These are phyloP conservation scores for Neurospora sp. DNA, from an alignment of 495 filamentous ascomycete species.

Conservation along the genomic window DNA sequence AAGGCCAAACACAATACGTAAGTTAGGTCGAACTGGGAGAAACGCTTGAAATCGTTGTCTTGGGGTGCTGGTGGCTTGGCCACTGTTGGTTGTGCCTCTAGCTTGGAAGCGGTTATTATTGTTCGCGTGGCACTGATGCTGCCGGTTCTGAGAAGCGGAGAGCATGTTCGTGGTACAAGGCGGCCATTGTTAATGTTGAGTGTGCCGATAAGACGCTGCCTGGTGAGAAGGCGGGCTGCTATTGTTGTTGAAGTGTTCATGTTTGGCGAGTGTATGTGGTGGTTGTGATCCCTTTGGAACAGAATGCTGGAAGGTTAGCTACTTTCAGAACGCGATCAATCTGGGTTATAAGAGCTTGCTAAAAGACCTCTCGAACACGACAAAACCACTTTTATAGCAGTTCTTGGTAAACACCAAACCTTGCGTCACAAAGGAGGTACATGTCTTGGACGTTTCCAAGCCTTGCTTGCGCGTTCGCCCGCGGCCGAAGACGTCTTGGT, in stretches of 20 bases:
- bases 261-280: neutral
- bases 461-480: neutral
- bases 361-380: neutral
- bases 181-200: neutral
- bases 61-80: neutral
- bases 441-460: neutral
- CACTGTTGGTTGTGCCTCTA: neutral
- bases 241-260: constrained; percentile 1
- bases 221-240: neutral
- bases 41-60: constrained; percentile 7
- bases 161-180: neutral
- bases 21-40: constrained; percentile 40
- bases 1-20: too few species aligned
- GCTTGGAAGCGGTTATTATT: neutral
- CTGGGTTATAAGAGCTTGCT: neutral
- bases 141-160: neutral
- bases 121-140: neutral
- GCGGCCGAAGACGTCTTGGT: neutral
- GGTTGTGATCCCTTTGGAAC: neutral
- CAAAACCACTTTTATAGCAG: neutral
- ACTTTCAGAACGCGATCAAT: too few species aligned
- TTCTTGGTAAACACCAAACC: neutral
- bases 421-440: neutral
- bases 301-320: neutral
- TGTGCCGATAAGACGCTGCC: neutral